Percentiles rank a stretch among this genome's conserved stretches.
Conservation (phyloP, 768 basidiomycete species). For the Suillus subaureus region DNA sequence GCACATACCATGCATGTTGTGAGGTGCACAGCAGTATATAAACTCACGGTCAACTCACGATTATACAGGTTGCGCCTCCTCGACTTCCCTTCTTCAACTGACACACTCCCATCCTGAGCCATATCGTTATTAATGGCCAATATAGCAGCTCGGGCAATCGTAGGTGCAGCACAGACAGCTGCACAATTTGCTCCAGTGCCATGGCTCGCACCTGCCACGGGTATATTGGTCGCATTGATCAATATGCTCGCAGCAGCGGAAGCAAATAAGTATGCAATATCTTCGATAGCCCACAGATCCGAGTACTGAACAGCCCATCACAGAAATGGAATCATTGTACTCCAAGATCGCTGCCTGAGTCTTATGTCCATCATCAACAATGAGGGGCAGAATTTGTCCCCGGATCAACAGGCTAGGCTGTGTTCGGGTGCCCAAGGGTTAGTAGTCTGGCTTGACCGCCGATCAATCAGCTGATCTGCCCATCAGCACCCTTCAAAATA, state of each 20-base stretch:
- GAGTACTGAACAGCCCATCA: constrained; percentile 4
- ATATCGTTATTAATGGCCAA: constrained; percentile 17
- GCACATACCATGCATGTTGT: not conserved
- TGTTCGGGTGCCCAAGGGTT: constrained; percentile 37
- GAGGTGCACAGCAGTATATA: not conserved
- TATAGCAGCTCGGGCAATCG: constrained; percentile 14
- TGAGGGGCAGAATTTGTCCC: constrained; percentile 28
- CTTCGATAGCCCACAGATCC: not conserved
- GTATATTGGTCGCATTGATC: constrained; percentile 45
- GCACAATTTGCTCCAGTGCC: constrained; percentile 53
- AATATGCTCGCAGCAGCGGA: constrained; percentile 49
- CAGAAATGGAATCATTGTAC: constrained; percentile 46
- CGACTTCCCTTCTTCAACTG: not conserved
- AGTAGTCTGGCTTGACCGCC: constrained; percentile 13
- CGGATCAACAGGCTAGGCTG: constrained; percentile 34
- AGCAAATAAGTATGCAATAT: constrained; percentile 44
- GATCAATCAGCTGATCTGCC: not conserved
- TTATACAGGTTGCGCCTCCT: not conserved
- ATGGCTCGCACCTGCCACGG: constrained; percentile 45
- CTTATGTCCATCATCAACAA: constrained; percentile 44
- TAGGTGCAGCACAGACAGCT: constrained; percentile 42
- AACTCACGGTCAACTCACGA: not conserved
- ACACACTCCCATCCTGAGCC: not conserved
- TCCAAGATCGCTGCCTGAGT: constrained; percentile 48
- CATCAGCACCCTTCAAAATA: constrained; percentile 33